Conservation (phyloP, 441 rosid genomes). For the Manihot esculenta region DNA sequence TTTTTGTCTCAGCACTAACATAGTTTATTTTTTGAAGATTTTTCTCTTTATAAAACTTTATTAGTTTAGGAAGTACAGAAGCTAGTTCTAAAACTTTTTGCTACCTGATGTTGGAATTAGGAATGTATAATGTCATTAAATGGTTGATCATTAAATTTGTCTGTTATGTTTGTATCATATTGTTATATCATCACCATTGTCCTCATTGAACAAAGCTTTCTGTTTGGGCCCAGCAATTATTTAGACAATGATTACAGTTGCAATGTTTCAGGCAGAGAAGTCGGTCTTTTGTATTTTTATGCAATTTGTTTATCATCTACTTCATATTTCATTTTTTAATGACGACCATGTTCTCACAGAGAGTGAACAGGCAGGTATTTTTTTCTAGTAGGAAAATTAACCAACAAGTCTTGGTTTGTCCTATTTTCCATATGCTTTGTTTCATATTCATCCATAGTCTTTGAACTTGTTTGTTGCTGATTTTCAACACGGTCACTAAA, state of each 20-base stretch:
- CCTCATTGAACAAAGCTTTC: background rate
- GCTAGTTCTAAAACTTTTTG: background rate
- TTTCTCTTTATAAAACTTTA: background rate
- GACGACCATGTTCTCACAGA: no score
- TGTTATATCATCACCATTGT: background rate
- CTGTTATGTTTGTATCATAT: background rate
- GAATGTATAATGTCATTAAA: background rate
- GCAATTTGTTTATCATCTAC: no score
- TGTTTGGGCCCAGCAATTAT: background rate
- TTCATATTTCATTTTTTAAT: no score
- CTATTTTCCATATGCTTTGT: no score
- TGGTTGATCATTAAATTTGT: background rate
- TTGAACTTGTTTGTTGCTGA: background rate
- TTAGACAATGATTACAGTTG: background rate
- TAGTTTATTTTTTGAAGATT: background rate
- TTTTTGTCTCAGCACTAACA: constrained; percentile 1
- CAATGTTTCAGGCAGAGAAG: background rate
- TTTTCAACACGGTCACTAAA: background rate
- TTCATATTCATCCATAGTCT: background rate
- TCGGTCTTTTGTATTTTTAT: background rate
- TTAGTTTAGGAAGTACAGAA: background rate
- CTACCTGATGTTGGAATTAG: background rate
- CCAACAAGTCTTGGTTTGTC: no score
- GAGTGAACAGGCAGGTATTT: background rate
- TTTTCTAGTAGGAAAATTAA: no score